Evolutionary conservation across 2,329 filamentous ascomycete genomes (phyloP), one percentile per base, ranked within the genome.

Genomic region (Penicillium janthinellum): DNA sequence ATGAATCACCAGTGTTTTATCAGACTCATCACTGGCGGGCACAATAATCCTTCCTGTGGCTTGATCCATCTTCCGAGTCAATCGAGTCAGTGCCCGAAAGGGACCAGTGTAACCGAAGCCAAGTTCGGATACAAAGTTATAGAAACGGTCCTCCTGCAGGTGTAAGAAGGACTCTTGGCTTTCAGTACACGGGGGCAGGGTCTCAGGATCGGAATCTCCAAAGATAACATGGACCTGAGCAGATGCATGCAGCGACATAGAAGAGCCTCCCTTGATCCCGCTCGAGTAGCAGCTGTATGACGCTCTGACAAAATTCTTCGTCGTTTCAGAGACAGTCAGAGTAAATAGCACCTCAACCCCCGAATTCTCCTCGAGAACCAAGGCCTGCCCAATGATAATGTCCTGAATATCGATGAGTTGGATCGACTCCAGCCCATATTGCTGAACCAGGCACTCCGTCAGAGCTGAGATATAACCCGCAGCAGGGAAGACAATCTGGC

Each of bases 401-500:
- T 73, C 61, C n/a, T 64, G 55, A 25, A 72, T 52, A 10, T 69
- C 63, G 28, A 72, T 61, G 41, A 71, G 41, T n/a, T 63, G 55
- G 8, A 71, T 58, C 1, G 60, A 58, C 8, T 50, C 20, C 20
- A 63, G 10, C 1, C 61, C 62, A 56, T 62, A 67, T 4, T 59
- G 52, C 14, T 59, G 56, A 1, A 61, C 11, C 4, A 66, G 25
- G 10, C 70, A 62, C 38, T 76, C 71, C 0, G 71, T 57, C 1
- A 70, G 71, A 34, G 71, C 71, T 1, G 61, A 64, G 4, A 72
- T 55, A 38, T 70, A 75, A 1, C 65, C 73, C 5, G 72, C 67
- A 4, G 65, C 71, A 5, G 73, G 73, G 34, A 74, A 72, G 7
- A 75, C 61, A 7, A 68, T 66, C 49, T 74, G 68, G 1, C 67